Percentiles rank a stretch among this genome's conserved stretches.
Conservation (phyloP, 192 early-diverging fungal genomes). For the Coemansia sp. region DNA sequence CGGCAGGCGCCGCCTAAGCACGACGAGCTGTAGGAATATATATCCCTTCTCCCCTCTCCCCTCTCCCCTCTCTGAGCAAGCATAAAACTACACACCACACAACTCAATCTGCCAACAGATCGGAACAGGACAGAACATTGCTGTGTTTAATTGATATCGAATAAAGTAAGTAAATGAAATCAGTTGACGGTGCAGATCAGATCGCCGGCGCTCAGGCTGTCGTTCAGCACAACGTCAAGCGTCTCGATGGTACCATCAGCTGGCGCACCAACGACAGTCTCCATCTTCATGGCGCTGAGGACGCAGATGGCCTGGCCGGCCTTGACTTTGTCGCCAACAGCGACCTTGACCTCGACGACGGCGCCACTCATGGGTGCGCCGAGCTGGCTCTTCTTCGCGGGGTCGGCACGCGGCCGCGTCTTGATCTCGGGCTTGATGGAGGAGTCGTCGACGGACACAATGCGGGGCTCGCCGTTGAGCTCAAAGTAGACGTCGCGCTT, state of each 20-base stretch:
- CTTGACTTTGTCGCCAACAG: slow-evolving; percentile 79
- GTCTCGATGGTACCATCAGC: slow-evolving; percentile 73
- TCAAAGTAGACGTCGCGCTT: slow-evolving; percentile 95
- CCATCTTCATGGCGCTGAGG: slow-evolving; percentile 98
- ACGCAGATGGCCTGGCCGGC: slow-evolving; percentile 89
- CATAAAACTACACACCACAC: no score
- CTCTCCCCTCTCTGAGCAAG: no score
- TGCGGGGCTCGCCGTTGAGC: slow-evolving; percentile 91
- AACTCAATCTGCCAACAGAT: no score
- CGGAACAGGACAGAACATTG: no score
- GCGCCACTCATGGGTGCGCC: slow-evolving; percentile 97
- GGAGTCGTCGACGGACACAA: slow-evolving; percentile 68
- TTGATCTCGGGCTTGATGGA: slow-evolving; percentile 62
- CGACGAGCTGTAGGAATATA: slow-evolving; percentile 51
- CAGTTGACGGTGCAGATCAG: slow-evolving; percentile 62
- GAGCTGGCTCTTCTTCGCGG: slow-evolving; percentile 74
- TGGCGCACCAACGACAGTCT: slow-evolving; percentile 86
- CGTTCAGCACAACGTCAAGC: slow-evolving; percentile 69
- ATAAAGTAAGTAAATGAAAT: background rate
- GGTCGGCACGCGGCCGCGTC: slow-evolving; percentile 75
- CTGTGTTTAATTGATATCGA: no score
- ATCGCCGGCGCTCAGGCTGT: slow-evolving; percentile 81
- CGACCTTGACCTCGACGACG: slow-evolving; percentile 88
- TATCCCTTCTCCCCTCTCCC: no score
- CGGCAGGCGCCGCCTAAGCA: slow-evolving; percentile 28